Conservation (phyloP, 257 asterid genomes). For the Nicotiana obtusifolia region DNA sequence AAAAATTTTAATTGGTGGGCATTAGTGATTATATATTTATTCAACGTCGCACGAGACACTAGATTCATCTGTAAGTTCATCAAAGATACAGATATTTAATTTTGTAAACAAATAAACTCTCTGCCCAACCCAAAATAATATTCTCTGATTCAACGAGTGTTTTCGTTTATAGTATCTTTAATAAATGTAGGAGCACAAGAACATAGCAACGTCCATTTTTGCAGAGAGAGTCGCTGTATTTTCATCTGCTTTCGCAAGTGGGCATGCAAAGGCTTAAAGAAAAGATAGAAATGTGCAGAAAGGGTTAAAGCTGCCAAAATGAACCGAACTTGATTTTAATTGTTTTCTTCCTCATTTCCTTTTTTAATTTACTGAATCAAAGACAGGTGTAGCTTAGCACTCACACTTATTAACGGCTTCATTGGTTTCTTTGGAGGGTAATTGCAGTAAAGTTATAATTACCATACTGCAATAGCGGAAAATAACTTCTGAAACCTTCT, state of each 20-base stretch:
- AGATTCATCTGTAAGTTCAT: no score
- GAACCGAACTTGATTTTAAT: no score
- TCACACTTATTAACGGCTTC: neutral
- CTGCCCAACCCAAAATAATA: neutral
- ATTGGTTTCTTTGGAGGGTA: neutral
- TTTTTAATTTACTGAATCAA: neutral
- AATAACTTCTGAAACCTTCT: no score
- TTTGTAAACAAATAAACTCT: neutral
- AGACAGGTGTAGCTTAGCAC: neutral
- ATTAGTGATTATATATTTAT: neutral
- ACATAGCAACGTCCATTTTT: constrained; percentile 51
- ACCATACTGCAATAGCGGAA: no score
- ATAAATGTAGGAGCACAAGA: constrained; percentile 21
- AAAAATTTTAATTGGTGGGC: neutral
- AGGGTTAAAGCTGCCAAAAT: constrained; percentile 22
- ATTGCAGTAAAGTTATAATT: neutral
- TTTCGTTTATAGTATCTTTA: no score
- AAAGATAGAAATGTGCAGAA: neutral
- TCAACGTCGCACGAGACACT: neutral
- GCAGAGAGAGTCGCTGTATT: no score
- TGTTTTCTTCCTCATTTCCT: no score
- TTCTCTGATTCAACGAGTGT: neutral
- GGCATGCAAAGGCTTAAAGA: constrained; percentile 11
- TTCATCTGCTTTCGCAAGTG: constrained; percentile 16
- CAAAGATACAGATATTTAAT: no score